Evolutionary conservation across 306 rosid species (phyloP), one percentile per base, ranked within the genome.

Genomic region (Vigna hirtella): DNA sequence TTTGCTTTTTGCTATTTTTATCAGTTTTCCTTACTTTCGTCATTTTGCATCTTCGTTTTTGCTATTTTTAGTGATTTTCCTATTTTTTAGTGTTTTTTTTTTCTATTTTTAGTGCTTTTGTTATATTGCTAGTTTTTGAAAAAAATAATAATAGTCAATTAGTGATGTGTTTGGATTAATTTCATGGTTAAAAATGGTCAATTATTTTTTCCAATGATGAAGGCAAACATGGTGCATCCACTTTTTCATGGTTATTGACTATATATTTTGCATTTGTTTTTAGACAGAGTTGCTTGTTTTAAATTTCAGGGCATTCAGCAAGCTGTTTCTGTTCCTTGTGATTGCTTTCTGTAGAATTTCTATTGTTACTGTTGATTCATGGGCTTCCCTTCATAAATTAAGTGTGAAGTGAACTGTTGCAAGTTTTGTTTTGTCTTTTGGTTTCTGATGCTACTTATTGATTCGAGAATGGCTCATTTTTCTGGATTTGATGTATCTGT

Each of bases 401-500:
- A 30, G 20, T 30, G 30, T 12, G n/a, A 22, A 24, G 64, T 1
- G 34, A 72, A 59, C 38, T 5, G 76, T 53, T 26, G 42, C 16
- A 55, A 14, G n/a, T 58, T 42, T 14, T 15, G 40, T 24, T 12
- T 49, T 42, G 47, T 42, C 9, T 8, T 43, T 45, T 48, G 56
- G 57, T 58, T 24, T 24, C 4, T 40, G 15, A 14, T 72, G 42
- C 5, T 40, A 10, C 32, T 30, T 51, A 6, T 18, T 20, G 66
- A 1, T 55, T 53, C 45, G 45, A 42, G 17, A 73, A 18, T 15
- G 28, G 17, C 45, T 43, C 8, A 43, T 58, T 22, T 45, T 24
- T 73, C 20, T 26, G 70, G 57, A 74, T 26, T 43, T 74, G 69
- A 43, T 58, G 45, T 56, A 24, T 26, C 32, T 58, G 24, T 38